Conservation (phyloP, 768 basidiomycete species). For the Crepidotus variabilis region DNA sequence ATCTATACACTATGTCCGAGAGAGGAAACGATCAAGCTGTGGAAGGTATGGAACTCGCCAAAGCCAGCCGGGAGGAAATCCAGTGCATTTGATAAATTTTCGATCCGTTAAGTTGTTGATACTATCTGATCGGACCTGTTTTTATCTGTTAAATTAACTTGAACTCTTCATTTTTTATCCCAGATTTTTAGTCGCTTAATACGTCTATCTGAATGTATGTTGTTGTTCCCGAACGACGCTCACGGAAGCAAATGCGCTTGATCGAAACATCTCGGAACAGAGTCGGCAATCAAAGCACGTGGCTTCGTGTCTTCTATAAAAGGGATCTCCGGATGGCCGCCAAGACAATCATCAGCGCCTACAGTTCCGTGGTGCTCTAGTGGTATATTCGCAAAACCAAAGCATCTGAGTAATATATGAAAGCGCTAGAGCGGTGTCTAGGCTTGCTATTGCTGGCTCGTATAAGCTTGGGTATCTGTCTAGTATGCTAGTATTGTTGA, state of each 20-base stretch:
- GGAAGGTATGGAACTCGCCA: constrained; percentile 59
- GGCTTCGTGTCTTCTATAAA: not conserved
- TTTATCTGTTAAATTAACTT: not conserved
- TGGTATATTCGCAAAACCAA: no score
- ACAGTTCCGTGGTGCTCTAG: not conserved
- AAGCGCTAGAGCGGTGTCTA: no score
- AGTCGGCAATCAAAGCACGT: not conserved
- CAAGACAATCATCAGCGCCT: not conserved
- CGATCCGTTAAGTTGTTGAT: constrained; percentile 34
- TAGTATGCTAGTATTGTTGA: no score
- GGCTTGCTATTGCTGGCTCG: no score
- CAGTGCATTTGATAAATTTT: constrained; percentile 44
- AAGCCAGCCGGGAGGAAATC: constrained; percentile 27
- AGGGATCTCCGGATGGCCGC: not conserved
- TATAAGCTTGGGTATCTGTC: no score
- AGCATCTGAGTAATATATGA: no score
- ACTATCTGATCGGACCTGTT: not conserved
- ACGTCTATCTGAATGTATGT: not conserved
- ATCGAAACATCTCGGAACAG: not conserved
- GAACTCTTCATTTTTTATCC: not conserved
- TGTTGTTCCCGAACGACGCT: not conserved
- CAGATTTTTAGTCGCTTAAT: not conserved
- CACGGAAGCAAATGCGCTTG: not conserved
- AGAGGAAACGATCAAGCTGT: constrained; percentile 72
- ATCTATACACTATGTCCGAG: constrained; percentile 61